phyloP scores from a whole-genome alignment of 1,284 basidiomycete genomes.

The Microbotryomycetes sp. region DNA sequence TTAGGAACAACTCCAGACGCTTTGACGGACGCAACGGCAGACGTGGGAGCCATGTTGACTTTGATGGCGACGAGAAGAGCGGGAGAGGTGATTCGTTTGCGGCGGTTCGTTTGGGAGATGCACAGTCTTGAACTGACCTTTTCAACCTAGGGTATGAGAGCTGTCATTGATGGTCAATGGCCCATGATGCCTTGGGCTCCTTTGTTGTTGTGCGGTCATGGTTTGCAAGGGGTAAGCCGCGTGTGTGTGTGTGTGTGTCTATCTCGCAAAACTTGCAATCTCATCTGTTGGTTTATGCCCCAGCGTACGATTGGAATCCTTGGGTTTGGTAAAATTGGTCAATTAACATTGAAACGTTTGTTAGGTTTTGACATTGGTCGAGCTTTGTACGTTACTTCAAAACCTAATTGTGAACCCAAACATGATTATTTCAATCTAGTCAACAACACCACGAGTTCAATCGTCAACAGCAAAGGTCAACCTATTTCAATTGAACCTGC shows the following conservation, averaged over 20 bases:
- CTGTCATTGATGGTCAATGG: slow-evolving; percentile 46
- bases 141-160: slow-evolving; percentile 14
- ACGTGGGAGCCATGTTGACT: slow-evolving; percentile 76
- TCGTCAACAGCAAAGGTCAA: too few species aligned
- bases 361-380: slow-evolving; percentile 67
- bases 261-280: not conserved
- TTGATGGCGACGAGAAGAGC: slow-evolving; percentile 82
- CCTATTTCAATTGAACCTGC: slow-evolving; percentile 27
- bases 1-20: slow-evolving; percentile 58
- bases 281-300: slow-evolving; percentile 13
- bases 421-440: slow-evolving; percentile 28
- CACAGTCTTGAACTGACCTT: not conserved
- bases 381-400: slow-evolving; percentile 55
- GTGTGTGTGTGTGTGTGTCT: slow-evolving; percentile 6
- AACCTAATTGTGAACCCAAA: slow-evolving; percentile 19
- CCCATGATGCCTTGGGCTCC: slow-evolving; percentile 68
- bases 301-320: slow-evolving; percentile 70
- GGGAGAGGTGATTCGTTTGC: slow-evolving; percentile 47
- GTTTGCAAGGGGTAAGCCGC: slow-evolving; percentile 42
- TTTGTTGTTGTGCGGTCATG: slow-evolving; percentile 69
- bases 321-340: slow-evolving; percentile 87
- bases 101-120: too few species aligned
- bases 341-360: slow-evolving; percentile 67
- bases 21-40: slow-evolving; percentile 58
- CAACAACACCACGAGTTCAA: slow-evolving; percentile 10